Evolutionary conservation across 208 protist genomes (phyloP).

Genomic region (Porcisia deanei): DNA sequence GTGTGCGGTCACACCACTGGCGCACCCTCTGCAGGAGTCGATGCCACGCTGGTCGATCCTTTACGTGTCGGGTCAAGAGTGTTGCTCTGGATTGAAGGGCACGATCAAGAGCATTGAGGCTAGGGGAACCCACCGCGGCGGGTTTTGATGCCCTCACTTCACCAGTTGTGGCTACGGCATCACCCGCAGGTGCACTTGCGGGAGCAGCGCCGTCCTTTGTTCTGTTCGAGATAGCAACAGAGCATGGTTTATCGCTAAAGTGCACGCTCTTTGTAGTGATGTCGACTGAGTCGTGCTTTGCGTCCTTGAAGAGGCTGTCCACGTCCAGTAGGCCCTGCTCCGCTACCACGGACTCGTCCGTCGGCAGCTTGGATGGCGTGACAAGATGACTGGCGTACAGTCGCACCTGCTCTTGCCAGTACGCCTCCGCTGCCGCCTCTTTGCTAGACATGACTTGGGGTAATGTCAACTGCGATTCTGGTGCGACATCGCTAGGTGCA

Average conservation of each 20-base stretch:
- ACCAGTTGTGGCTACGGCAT: neutral
- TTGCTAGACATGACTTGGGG: neutral
- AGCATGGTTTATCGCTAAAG: neutral
- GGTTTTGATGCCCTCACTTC: neutral
- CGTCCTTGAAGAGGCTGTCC: conserved; percentile 14
- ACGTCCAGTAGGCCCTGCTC: conserved; percentile 9
- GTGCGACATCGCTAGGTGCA: neutral
- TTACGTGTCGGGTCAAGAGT: conserved; percentile 30
- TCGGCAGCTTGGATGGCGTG: neutral
- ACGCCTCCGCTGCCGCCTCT: conserved; percentile 3
- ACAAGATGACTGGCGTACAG: conserved; percentile 23
- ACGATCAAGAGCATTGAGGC: conserved; percentile 15
- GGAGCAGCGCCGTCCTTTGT: neutral
- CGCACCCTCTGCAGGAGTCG: conserved; percentile 39
- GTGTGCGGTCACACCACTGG: conserved; percentile 60
- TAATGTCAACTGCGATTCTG: neutral
- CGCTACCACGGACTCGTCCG: neutral
- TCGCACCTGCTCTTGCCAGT: conserved; percentile 27
- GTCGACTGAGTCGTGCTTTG: neutral
- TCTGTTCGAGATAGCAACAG: neutral
- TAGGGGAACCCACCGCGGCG: neutral
- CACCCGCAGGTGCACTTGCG: neutral
- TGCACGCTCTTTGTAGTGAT: too few relatives aligned
- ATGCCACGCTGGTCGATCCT: conserved; percentile 27
- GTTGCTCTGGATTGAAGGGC: conserved; percentile 22